Evolutionary conservation across 2,329 filamentous ascomycete species (phyloP), one percentile per base, ranked within the genome.

Genomic region (Fusarium ambrosium): DNA sequence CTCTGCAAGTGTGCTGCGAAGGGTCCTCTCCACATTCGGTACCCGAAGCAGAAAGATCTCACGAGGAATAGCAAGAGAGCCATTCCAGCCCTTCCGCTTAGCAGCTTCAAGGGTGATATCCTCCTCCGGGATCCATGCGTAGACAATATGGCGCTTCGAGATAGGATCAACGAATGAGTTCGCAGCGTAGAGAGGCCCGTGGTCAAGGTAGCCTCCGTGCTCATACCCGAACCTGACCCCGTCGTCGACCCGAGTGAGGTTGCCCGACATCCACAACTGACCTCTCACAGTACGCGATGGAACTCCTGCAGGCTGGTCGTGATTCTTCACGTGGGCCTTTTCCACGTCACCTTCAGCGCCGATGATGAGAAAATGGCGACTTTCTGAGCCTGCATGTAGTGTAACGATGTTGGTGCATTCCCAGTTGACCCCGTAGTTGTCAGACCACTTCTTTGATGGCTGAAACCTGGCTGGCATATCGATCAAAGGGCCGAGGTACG

Each of bases 51-150:
- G 72, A 27, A 76, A 77, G 14, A 87, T 70, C 36, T 83, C 82
- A 18, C 86, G 80, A 2, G 86, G 86, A 27, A 87, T 64, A 3
- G 85, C 85, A 18, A 87, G 79, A 63, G 82, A 74, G 2, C 87
- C 86, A 56, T 84, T 87, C 86, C 86, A 88, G n/a, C 84, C 84
- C 75, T 87, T 85, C 4, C 76, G 72, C 69, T 84, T 80, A 5
- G 84, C 82, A 20, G 82, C 68, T 4, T 79, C 73, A 67, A 86
- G 80, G 2, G 85, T 80, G 4, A 88, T 72, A 69, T 87, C 85
- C 51, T 88, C 86, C 75, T 89, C 86, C 1, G 81, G 83, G 32
- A 89, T 81, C 86, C 87, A 88, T 34, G 86, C 86, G 72, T 81
- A 87, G 7, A 85, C 79, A 13, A 88, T 80, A 9, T 82, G 80